Conservation (phyloP, 148 eudicot species). For the Heliamphora exappendiculata region DNA sequence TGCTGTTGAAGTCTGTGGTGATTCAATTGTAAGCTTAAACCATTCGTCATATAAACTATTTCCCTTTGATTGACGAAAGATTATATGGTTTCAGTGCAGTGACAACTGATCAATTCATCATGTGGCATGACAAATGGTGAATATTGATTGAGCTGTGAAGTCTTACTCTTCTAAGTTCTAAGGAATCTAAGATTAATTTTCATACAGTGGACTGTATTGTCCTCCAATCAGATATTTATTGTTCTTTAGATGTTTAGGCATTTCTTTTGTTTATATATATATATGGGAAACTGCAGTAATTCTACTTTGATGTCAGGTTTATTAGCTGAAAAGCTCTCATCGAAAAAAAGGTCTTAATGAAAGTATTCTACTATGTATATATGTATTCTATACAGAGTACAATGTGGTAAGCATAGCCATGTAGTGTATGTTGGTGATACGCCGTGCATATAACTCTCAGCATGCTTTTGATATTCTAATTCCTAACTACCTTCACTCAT, state of each 20-base stretch:
- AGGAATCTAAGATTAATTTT: too few species aligned
- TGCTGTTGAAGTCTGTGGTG: constrained; percentile 70
- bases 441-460: neutral
- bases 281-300: neutral
- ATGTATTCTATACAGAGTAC: neutral
- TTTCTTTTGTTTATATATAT: neutral
- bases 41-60: constrained; percentile 9
- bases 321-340: too few species aligned
- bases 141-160: neutral
- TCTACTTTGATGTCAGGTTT: too few species aligned
- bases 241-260: neutral
- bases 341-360: too few species aligned
- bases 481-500: neutral
- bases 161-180: neutral
- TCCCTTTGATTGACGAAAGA: constrained; percentile 3
- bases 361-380: too few species aligned
- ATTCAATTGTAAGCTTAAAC: constrained; percentile 55
- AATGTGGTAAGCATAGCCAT: neutral
- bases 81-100: constrained; percentile 5
- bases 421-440: neutral
- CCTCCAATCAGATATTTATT: too few species aligned
- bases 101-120: neutral
- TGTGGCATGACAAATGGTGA: neutral
- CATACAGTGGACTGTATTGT: neutral
- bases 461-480: neutral